Base-by-base conservation (phyloP, 2,329 filamentous ascomycete species). In the Rachicladosporium sp. region DNA sequence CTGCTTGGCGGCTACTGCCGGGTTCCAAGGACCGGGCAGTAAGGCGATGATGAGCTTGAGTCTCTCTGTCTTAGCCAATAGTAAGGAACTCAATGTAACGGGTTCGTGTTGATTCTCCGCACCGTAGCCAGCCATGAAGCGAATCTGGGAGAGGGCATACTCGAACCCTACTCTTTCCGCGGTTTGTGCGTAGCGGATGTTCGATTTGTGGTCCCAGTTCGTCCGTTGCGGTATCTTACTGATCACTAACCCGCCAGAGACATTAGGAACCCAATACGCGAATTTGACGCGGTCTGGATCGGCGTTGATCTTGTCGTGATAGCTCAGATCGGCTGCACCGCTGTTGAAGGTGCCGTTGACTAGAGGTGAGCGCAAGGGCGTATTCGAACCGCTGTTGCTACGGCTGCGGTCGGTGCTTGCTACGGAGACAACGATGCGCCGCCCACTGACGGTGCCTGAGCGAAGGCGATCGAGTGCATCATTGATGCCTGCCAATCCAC, bases 401-500 rank as follows among this genome's bases (percentile, higher is more conserved):
- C 34, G 39, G 35, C 39, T 41, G 34, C 52, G 48, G 9, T 46
- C 46, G 23, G 23, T 27, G 23, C 23, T 27, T 29, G 46, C 49
- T 4, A 60, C 50, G 4, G 51, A 52, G 6, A 83, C 74, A n/a
- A 86, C 76, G 33, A 86, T 63, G 34, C 80, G 71, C 9, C 78
- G 80, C 1, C 81, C 81, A 36, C 76, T 76, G 7, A 82, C 73
- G 40, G 75, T 73, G 0, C 81, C 78, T 43, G 68, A 69, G 10
- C 79, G 67, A 68, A 86, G 71, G 4, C 69, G 65, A 50, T 85
- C 77, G 23, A 87, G 58, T 0, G 76, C 80, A 6, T 64, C 66
- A 53, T 86, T 86, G n/a, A 86, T 71, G 0, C 70, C 76, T 2
- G 67, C 71, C 2, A 86, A 55, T 0, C 82, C 82, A 9, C 74